These are phyloP conservation scores for Populus ilicifolia DNA, from an alignment of 345 rosid species.

Conservation along the genomic window DNA sequence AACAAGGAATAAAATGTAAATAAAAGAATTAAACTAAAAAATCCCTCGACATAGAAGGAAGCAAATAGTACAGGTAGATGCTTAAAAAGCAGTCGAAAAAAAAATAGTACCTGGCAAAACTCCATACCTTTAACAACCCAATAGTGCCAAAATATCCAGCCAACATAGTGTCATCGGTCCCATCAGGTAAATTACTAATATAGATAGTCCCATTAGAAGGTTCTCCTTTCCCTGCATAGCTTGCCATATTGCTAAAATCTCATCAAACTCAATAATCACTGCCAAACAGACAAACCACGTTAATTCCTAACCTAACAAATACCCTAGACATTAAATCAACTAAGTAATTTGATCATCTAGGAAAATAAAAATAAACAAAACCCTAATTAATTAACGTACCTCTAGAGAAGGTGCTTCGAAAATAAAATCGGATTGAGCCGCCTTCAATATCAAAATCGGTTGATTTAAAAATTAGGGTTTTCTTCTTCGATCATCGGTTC, in stretches of 20 bases:
- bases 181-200: slow-evolving; percentile 76
- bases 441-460: not conserved
- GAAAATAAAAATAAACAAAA: not conserved
- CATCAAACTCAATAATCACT: slow-evolving; percentile 22
- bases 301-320: too few species aligned
- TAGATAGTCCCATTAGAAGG: slow-evolving; percentile 73
- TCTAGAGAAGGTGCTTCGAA: not conserved
- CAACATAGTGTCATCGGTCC: slow-evolving; percentile 82
- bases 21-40: not conserved
- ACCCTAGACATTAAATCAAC: not conserved
- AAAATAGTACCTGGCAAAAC: not conserved
- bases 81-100: too few species aligned
- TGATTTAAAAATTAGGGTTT: not conserved
- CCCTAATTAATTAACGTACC: not conserved
- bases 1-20: not conserved
- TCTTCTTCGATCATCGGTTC: not conserved
- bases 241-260: slow-evolving; percentile 59
- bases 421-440: not conserved
- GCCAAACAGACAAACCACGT: not conserved
- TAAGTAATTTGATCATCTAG: too few species aligned
- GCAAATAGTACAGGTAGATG: too few species aligned
- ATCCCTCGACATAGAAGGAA: not conserved
- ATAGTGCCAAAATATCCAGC: slow-evolving; percentile 94
- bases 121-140: slow-evolving; percentile 83
- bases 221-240: slow-evolving; percentile 53